Conservation (phyloP, 768 basidiomycete genomes). For the Tubosaeta sp. region DNA sequence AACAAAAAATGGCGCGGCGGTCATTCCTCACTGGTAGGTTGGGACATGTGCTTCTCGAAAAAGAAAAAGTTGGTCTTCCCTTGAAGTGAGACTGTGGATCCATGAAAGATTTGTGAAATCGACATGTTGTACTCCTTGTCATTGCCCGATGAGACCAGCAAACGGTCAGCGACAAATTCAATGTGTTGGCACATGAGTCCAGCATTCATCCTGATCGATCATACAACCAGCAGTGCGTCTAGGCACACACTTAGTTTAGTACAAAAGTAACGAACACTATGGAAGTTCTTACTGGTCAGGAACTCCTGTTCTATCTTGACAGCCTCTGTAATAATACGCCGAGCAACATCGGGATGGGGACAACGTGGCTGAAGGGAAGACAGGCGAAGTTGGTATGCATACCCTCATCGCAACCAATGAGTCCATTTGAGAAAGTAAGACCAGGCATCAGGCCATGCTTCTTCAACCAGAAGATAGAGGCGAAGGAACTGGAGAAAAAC, state of each 20-base stretch:
- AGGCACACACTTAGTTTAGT: too few relatives aligned
- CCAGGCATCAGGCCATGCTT: too few relatives aligned
- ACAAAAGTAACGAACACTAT: too few relatives aligned
- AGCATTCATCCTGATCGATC: constrained; percentile 90
- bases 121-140: constrained; percentile 68
- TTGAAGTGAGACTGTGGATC: constrained; percentile 91
- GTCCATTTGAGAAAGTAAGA: constrained; percentile 92
- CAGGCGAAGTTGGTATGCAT: constrained; percentile 97
- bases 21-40: too few relatives aligned
- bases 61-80: constrained; percentile 99
- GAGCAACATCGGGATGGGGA: constrained; percentile 75
- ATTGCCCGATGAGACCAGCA: constrained; percentile 80
- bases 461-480: too few relatives aligned
- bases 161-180: too few relatives aligned
- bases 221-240: constrained; percentile 83
- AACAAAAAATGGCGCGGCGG: too few relatives aligned
- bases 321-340: constrained; percentile 72
- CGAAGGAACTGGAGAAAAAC: too few relatives aligned
- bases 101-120: constrained; percentile 92
- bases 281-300: too few relatives aligned
- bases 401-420: constrained; percentile 93
- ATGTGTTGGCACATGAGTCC: constrained; percentile 84
- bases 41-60: constrained; percentile 92
- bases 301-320: too few relatives aligned
- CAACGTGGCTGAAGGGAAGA: constrained; percentile 80